phyloP scores from a whole-genome alignment of 108 stramenopile genomes.

The Discostella pseudostelligera region DNA sequence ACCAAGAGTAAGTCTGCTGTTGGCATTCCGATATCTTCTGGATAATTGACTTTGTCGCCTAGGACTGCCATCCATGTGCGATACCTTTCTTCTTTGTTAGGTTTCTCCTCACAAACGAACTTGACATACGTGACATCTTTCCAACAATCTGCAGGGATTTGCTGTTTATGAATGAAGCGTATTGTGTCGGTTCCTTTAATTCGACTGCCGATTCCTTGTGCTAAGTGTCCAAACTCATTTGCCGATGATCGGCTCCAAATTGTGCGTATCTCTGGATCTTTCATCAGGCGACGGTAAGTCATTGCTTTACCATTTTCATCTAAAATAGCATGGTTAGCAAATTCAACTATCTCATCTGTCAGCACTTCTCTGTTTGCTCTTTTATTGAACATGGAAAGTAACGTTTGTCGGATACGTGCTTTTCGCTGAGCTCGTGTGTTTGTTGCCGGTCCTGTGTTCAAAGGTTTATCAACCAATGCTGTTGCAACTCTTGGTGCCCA shows the following conservation, averaged over 20 bases:
- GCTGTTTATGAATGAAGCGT: background rate
- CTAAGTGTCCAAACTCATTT: slow-evolving; percentile 11
- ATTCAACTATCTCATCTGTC: background rate
- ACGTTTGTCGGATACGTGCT: background rate
- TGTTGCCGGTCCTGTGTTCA: too few species aligned
- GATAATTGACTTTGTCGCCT: slow-evolving; percentile 35
- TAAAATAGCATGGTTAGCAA: background rate
- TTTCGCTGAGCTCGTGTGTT: too few species aligned
- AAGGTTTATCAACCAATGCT: too few species aligned
- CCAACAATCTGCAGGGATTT: slow-evolving; percentile 7
- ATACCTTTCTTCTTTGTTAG: slow-evolving; percentile 25
- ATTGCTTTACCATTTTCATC: background rate
- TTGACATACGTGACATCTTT: slow-evolving; percentile 28
- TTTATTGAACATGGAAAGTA: too few species aligned
- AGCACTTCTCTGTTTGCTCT: background rate
- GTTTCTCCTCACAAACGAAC: slow-evolving; percentile 24
- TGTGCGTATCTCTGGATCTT: background rate
- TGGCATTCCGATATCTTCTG: slow-evolving; percentile 13
- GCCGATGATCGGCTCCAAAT: slow-evolving; percentile 5
- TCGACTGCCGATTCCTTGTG: background rate
- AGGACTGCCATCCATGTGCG: slow-evolving; percentile 23
- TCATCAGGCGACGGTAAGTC: background rate
- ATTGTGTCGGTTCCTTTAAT: slow-evolving; percentile 1
- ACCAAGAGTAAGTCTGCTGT: slow-evolving; percentile 29
- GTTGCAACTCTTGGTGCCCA: too few species aligned